Conservation (phyloP, 257 asterid genomes). For the Fraxinus quadrangulata region DNA sequence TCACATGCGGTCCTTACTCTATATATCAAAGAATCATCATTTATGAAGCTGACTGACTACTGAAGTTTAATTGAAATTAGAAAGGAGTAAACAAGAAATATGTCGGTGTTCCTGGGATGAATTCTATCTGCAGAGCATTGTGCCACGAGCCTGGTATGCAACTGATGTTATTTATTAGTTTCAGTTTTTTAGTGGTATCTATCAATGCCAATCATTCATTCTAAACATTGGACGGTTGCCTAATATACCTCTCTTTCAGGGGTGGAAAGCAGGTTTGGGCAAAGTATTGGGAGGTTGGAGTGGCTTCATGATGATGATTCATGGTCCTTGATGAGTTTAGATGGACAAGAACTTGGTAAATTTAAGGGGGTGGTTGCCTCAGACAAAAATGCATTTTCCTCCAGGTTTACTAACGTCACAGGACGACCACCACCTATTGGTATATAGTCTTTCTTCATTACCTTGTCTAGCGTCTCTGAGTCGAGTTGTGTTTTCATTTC, state of each 20-base stretch:
- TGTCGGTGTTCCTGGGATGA: slow-evolving; percentile 94
- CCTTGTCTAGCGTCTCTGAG: slow-evolving; percentile 3
- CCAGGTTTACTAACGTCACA: slow-evolving; percentile 62
- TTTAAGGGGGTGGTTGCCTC: slow-evolving; percentile 83
- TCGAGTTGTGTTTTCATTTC: background rate
- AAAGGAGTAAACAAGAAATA: slow-evolving; percentile 63
- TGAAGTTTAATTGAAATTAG: slow-evolving; percentile 44
- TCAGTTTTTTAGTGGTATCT: slow-evolving; percentile 12
- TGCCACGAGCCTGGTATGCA: slow-evolving; percentile 71
- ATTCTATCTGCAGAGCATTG: slow-evolving; percentile 76
- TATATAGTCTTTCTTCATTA: slow-evolving; percentile 28
- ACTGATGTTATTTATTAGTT: slow-evolving; percentile 1
- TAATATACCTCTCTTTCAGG: slow-evolving; percentile 43
- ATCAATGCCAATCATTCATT: background rate
- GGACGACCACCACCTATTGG: slow-evolving; percentile 86
- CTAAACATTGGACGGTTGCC: background rate
- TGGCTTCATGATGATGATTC: slow-evolving; percentile 60
- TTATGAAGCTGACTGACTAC: slow-evolving; percentile 23
- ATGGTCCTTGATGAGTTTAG: slow-evolving; percentile 73
- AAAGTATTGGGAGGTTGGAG: slow-evolving; percentile 66
- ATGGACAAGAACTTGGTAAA: slow-evolving; percentile 67
- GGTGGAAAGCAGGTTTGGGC: slow-evolving; percentile 66
- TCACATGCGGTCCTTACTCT: background rate
- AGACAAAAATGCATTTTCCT: slow-evolving; percentile 64
- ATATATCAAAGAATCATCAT: background rate